Conservation (phyloP, 345 rosid species). For the Brassica nigra region DNA sequence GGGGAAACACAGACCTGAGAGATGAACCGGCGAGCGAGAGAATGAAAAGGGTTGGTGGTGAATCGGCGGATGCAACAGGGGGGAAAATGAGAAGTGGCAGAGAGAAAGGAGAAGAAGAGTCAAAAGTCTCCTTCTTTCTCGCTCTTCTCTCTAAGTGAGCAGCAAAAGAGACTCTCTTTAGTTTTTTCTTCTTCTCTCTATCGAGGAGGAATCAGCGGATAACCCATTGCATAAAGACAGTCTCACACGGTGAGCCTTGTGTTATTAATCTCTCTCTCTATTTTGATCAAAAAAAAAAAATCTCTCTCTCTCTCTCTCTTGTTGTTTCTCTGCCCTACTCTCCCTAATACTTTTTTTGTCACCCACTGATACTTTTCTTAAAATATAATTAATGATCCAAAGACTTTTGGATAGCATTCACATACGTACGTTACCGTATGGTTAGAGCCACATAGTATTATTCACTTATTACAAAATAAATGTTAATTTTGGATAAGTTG, state of each 20-base stretch:
- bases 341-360: not conserved
- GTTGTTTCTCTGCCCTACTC: not conserved
- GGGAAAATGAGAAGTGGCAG: not conserved
- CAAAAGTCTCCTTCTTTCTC: slow-evolving; percentile 37
- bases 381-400: not conserved
- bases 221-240: slow-evolving; percentile 6
- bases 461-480: too few species aligned
- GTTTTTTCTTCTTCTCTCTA: not conserved
- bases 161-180: not conserved
- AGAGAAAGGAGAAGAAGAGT: slow-evolving; percentile 37
- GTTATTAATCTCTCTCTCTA: not conserved
- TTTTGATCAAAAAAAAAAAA: too few species aligned
- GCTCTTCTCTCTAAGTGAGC: not conserved
- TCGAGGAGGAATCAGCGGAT: slow-evolving; percentile 6
- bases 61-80: slow-evolving; percentile 8
- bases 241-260: slow-evolving; percentile 8
- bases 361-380: not conserved
- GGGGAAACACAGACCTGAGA: slow-evolving; percentile 30
- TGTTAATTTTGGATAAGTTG: too few species aligned
- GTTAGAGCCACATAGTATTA: too few species aligned
- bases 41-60: not conserved
- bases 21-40: not conserved
- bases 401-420: not conserved
- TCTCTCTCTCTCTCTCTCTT: not conserved
- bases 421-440: not conserved